Percentiles rank a stretch among this genome's conserved stretches.
Conservation (phyloP, 192 early-diverging fungal genomes). For the Haplosporangium gracile region DNA sequence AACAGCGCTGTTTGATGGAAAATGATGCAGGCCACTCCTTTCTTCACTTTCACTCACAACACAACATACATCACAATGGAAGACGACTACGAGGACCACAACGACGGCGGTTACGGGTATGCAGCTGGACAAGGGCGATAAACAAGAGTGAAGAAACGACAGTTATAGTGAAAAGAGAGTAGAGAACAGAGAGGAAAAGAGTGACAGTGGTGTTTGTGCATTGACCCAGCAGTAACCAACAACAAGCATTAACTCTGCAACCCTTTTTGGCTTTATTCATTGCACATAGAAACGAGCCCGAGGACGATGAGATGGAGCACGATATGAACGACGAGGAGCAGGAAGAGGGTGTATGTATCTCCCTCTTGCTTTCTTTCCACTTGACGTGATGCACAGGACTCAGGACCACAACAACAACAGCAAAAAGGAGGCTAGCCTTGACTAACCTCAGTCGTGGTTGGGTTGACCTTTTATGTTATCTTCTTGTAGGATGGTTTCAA, state of each 20-base stretch:
- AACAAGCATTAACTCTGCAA: background rate
- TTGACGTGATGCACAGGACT: background rate
- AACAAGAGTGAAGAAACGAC: too few relatives aligned
- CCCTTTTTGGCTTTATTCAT: background rate
- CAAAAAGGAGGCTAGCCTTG: background rate
- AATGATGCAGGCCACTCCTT: background rate
- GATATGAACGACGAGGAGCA: conserved; percentile 33
- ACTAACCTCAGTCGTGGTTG: background rate
- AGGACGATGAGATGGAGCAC: conserved; percentile 47
- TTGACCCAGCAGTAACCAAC: too few relatives aligned
- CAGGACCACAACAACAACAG: background rate
- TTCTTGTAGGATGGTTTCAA: conserved; percentile 5
- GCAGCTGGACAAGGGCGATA: background rate
- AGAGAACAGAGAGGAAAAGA: background rate
- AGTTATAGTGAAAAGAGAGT: background rate
- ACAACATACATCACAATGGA: conserved; percentile 29
- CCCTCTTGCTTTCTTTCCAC: background rate
- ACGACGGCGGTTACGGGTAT: conserved; percentile 44
- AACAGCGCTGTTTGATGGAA: conserved; percentile 10
- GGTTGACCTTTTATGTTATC: background rate
- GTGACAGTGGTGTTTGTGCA: too few relatives aligned
- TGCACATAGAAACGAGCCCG: conserved; percentile 34
- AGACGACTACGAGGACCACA: conserved; percentile 39
- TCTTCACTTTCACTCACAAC: background rate
- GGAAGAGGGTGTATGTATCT: conserved; percentile 37